Conservation (phyloP, 1,284 basidiomycete species). For the Phylloporus gajari region DNA sequence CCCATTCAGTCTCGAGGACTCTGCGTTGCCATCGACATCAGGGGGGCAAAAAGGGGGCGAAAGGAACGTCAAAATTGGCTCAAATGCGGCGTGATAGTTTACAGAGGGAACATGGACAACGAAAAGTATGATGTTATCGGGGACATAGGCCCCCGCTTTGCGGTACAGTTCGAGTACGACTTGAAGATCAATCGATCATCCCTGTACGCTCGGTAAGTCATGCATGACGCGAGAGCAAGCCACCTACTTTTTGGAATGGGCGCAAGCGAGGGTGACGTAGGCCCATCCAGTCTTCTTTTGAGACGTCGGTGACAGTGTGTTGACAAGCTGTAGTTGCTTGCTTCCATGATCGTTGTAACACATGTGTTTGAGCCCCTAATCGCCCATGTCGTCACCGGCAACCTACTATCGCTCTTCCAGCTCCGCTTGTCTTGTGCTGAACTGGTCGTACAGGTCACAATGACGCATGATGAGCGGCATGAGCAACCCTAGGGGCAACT, state of each 20-base stretch:
- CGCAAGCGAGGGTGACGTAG: slow-evolving; percentile 77
- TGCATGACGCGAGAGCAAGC: not conserved
- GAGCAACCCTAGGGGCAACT: slow-evolving; percentile 65
- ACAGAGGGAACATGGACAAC: slow-evolving; percentile 64
- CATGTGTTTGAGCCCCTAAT: slow-evolving; percentile 22
- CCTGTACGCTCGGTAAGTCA: slow-evolving; percentile 49
- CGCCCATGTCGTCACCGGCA: slow-evolving; percentile 7
- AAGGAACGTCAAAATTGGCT: slow-evolving; percentile 36
- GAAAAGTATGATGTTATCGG: slow-evolving; percentile 77
- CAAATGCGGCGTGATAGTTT: slow-evolving; percentile 49
- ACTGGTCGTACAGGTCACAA: slow-evolving; percentile 72
- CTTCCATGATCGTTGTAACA: slow-evolving; percentile 63
- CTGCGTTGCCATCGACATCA: slow-evolving; percentile 47
- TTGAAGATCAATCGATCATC: slow-evolving; percentile 76
- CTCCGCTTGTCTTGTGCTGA: slow-evolving; percentile 69
- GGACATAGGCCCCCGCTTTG: slow-evolving; percentile 79
- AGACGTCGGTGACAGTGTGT: slow-evolving; percentile 72
- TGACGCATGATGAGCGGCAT: slow-evolving; percentile 70
- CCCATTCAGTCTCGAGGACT: slow-evolving; percentile 75
- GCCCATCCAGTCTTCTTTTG: slow-evolving; percentile 80
- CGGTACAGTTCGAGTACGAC: slow-evolving; percentile 79
- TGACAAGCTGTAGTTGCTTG: slow-evolving; percentile 67
- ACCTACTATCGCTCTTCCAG: slow-evolving; percentile 77
- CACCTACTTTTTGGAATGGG: slow-evolving; percentile 79
- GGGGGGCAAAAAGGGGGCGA: slow-evolving; percentile 10